Evolutionary conservation across 2,329 filamentous ascomycete species (phyloP), one percentile per base, ranked within the genome.

Genomic region (Biscogniauxia sp.): DNA sequence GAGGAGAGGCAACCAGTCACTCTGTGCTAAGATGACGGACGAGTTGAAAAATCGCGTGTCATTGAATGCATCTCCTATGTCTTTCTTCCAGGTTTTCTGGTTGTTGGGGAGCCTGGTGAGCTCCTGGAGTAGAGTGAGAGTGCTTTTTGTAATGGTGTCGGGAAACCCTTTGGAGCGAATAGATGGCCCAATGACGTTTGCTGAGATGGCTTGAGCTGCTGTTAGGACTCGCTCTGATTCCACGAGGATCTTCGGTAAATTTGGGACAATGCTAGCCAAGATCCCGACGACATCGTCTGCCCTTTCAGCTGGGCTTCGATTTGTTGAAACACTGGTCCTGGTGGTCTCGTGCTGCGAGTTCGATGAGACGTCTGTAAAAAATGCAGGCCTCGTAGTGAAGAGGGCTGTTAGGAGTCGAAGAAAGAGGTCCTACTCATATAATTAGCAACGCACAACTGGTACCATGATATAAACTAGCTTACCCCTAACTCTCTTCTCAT

Each of bases 11-110:
- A 97, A 82, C 95, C 95, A 98, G 67, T 88, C 87, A 37, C 82
- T 81, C 66, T 86, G 82, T 9, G 94, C 86, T 19, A 96, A 76
- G 6, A 81, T 68, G 3, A 90, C 72, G 7, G 86, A 80, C 51
- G 87, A 88, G n/a, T 83, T 82, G 71, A 99, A 96, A 77, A 99
- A 94, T 61, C 88, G 88, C 7, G 87, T 72, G 72, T 99, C 93
- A 70, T 96, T 95, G 78, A 98, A 97, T 0, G 93, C 93, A 72
- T 98, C 95, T 0, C 86, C 83, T 1, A 98, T 83, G 69, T 99
- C 96, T 74, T 93, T 97, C 77, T 90, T 96, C 92, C 94, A 97
- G 1, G 87, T 82, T 75, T 96, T 97, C 63, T 94, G 90, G 57
- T 90, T 90, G 66, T 90, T 90, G 2, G 90, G 86, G 26, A 97